phyloP scores from a whole-genome alignment of 495 filamentous ascomycete genomes.

The Aspergillus heteromorphus region DNA sequence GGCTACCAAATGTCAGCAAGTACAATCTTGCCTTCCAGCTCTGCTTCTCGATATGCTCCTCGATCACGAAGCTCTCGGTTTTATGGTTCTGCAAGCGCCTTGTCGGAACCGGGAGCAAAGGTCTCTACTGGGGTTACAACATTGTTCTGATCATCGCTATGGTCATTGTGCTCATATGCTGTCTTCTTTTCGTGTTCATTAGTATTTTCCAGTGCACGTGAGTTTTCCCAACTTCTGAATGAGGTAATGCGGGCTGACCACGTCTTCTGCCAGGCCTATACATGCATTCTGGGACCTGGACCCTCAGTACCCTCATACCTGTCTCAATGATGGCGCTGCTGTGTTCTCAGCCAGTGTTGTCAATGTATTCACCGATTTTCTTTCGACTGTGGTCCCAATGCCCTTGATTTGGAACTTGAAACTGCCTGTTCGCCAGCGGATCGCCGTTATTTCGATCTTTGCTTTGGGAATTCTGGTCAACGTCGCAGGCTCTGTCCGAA shows the following conservation, averaged over 20 bases:
- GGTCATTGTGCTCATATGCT: slow-evolving; percentile 38
- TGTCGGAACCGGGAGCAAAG: slow-evolving; percentile 34
- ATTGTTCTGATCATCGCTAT: slow-evolving; percentile 40
- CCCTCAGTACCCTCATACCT: slow-evolving; percentile 32
- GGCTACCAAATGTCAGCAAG: slow-evolving; percentile 32
- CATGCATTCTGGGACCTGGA: slow-evolving; percentile 48
- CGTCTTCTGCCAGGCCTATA: slow-evolving; percentile 38
- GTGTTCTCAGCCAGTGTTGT: slow-evolving; percentile 52
- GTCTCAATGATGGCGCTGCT: slow-evolving; percentile 45
- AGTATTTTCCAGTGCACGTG: slow-evolving; percentile 55
- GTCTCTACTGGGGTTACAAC: slow-evolving; percentile 32
- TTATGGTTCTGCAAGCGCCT: slow-evolving; percentile 54
- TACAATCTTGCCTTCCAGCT: slow-evolving; percentile 49
- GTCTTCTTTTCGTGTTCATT: slow-evolving; percentile 43
- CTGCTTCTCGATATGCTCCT: slow-evolving; percentile 48
- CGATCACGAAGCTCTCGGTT: slow-evolving; percentile 52
- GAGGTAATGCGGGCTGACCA: neutral
- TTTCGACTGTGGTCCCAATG: slow-evolving; percentile 54
- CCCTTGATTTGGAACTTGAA: slow-evolving; percentile 52
- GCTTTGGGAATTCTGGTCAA: slow-evolving; percentile 53
- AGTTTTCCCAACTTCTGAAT: slow-evolving; percentile 11
- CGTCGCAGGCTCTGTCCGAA: slow-evolving; percentile 51
- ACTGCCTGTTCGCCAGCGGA: slow-evolving; percentile 48
- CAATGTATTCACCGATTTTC: slow-evolving; percentile 56
- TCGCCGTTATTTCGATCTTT: slow-evolving; percentile 55